Evolutionary conservation across 2,329 filamentous ascomycete species (phyloP).

Genomic region (Aschersonia sp.): DNA sequence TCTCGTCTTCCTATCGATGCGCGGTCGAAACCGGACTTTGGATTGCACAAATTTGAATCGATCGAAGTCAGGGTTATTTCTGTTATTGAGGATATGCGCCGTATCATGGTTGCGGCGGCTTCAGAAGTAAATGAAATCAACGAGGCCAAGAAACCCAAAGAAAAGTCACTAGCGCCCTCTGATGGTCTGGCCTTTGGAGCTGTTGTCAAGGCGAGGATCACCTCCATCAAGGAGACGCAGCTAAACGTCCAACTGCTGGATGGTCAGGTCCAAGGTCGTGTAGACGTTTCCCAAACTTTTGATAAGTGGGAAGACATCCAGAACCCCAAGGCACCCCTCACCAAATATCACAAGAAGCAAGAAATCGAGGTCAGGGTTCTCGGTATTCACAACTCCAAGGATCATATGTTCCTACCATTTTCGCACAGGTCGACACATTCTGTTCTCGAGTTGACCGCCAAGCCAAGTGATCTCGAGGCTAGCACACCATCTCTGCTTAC

Average conservation of each 20-base stretch:
- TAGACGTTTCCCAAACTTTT: slow-evolving; percentile 84
- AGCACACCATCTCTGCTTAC: slow-evolving; percentile 37
- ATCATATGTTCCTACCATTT: slow-evolving; percentile 82
- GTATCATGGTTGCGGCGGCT: slow-evolving; percentile 45
- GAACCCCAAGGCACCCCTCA: slow-evolving; percentile 67
- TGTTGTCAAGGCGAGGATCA: slow-evolving; percentile 60
- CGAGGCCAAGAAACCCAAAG: slow-evolving; percentile 22
- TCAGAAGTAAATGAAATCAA: slow-evolving; percentile 34
- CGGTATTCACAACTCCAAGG: slow-evolving; percentile 78
- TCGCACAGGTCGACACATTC: slow-evolving; percentile 70
- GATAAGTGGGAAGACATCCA: slow-evolving; percentile 77
- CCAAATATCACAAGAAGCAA: slow-evolving; percentile 55
- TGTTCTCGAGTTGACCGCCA: slow-evolving; percentile 78
- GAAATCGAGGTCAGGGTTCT: slow-evolving; percentile 62
- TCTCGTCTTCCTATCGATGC: slow-evolving; percentile 60
- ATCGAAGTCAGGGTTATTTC: slow-evolving; percentile 58
- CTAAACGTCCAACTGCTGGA: slow-evolving; percentile 81
- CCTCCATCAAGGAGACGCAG: slow-evolving; percentile 81
- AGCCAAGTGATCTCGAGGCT: slow-evolving; percentile 47
- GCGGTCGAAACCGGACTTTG: slow-evolving; percentile 57
- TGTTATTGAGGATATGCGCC: slow-evolving; percentile 53
- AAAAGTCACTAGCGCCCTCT: slow-evolving; percentile 25
- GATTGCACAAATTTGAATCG: slow-evolving; percentile 62
- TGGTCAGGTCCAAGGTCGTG: slow-evolving; percentile 60
- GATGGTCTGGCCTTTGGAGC: slow-evolving; percentile 63